Base-by-base conservation (phyloP, 768 basidiomycete species). In the Jaapia argillacea region DNA sequence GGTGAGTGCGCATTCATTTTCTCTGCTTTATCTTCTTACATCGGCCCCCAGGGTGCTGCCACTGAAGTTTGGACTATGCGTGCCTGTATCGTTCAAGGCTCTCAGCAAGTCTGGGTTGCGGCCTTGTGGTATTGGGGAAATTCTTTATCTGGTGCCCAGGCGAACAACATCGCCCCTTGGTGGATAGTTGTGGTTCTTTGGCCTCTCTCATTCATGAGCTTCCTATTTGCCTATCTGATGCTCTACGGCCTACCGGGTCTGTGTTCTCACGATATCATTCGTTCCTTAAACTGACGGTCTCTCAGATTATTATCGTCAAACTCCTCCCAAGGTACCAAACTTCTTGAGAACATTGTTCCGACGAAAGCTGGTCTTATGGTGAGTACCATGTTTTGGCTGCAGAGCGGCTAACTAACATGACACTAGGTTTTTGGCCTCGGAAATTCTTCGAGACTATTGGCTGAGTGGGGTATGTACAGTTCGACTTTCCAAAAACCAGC, bases 61-160 rank as follows among this genome's bases (percentile, higher is more conserved):
- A 93, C 92, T 5, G 92, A 96, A 61, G 80, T 93, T 13, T 96
- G 92, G 92, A 85, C 82, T 24, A 58, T 91, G 46, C 77, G 92
- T 24, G 92, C 92, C 10, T 93, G 90, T 58, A 67, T 93, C 48
- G 92, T 96, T 0, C 92, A 96, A 63, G 92, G 92, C 31, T 85
- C 90, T 6, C 92, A 96, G 52, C 92, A 94, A 63, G 77, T 96
- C 28, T 96, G 92, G 92, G 84, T 94, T 12, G 86, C 92, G 3
- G 92, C 85, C 5, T 65, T 96, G 27, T 96, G 92, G 92, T 96
- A 88, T 56, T 96, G 92, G 92, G 92, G 92, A 51, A 77, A 82
- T 61, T 75, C 77, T 24, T 67, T 96, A 46, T 83, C 85, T 57
- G 65, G 70, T 5, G 65, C 67, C 18, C 36, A 62, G 40, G 66